phyloP scores from a whole-genome alignment of 2,329 filamentous ascomycete genomes.

The Elsinoe arachidis region DNA sequence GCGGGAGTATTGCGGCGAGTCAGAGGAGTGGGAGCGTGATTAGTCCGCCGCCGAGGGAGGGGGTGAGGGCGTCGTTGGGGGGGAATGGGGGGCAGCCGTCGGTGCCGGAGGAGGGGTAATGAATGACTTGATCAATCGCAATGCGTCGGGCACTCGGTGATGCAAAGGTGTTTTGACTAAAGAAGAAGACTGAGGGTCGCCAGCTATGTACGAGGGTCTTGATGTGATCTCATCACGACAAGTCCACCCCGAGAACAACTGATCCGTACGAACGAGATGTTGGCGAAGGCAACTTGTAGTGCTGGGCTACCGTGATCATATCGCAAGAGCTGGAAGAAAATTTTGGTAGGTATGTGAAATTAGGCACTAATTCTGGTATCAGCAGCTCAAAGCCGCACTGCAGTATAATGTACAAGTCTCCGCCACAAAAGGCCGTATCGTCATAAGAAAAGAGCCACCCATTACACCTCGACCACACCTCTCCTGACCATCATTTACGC shows the following conservation, averaged over 20 bases:
- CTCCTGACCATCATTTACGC: conserved; percentile 16
- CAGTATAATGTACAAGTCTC: neutral
- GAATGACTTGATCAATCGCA: neutral
- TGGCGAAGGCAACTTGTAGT: neutral
- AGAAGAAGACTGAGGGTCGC: no score
- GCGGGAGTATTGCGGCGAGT: conserved; percentile 24
- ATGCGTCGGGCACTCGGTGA: no score
- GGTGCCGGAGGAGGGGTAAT: conserved; percentile 1
- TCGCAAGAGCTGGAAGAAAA: neutral
- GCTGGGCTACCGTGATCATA: neutral
- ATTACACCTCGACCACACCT: neutral
- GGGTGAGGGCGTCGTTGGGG: neutral
- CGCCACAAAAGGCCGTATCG: neutral
- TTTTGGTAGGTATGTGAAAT: neutral
- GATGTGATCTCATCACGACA: neutral
- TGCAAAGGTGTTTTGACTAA: no score
- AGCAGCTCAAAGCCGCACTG: neutral
- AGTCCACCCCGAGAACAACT: neutral
- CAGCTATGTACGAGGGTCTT: neutral
- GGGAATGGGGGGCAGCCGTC: neutral
- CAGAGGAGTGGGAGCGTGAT: conserved; percentile 21
- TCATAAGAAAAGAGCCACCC: neutral
- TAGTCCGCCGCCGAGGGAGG: conserved; percentile 18
- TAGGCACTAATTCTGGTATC: neutral
- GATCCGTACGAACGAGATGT: no score